Conservation (phyloP, 2,329 filamentous ascomycete genomes). For the Paecilomyces niveus region DNA sequence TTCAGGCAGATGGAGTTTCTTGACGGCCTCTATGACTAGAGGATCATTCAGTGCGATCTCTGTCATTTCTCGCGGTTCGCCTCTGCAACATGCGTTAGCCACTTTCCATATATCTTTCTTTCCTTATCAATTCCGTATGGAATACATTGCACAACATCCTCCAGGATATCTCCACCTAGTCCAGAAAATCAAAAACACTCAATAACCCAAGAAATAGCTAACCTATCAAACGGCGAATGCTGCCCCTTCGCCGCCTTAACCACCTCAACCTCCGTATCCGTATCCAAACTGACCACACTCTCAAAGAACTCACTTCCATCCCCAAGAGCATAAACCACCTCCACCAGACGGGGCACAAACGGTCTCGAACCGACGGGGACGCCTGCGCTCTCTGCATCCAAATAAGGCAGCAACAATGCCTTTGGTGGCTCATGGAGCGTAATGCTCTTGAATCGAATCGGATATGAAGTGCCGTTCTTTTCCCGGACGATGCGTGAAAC, state of each 20-base stretch:
- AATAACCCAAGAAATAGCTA: not conserved
- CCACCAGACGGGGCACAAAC: constrained; percentile 2
- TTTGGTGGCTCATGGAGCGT: constrained; percentile 5
- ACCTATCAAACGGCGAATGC: constrained; percentile 1
- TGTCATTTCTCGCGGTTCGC: not conserved
- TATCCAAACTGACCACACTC: constrained; percentile 3
- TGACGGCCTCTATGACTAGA: not conserved
- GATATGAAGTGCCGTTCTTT: not conserved
- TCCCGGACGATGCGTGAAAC: not conserved
- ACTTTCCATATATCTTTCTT: not conserved
- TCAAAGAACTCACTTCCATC: constrained; percentile 1
- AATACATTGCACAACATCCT: not conserved
- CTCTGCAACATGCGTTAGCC: not conserved
- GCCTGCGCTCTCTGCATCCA: constrained; percentile 4
- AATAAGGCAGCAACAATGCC: constrained; percentile 3
- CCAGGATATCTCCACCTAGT: not conserved
- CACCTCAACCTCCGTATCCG: not conserved
- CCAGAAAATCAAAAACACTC: not conserved
- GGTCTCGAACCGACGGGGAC: not conserved
- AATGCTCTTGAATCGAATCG: constrained; percentile 2
- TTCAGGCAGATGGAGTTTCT: constrained; percentile 1
- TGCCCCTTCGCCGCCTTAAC: not conserved
- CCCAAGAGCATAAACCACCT: not conserved
- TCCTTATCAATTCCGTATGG: not conserved
- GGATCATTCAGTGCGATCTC: not conserved